Conservation (phyloP, 2,329 filamentous ascomycete genomes). For the Colletotrichum liriopes region DNA sequence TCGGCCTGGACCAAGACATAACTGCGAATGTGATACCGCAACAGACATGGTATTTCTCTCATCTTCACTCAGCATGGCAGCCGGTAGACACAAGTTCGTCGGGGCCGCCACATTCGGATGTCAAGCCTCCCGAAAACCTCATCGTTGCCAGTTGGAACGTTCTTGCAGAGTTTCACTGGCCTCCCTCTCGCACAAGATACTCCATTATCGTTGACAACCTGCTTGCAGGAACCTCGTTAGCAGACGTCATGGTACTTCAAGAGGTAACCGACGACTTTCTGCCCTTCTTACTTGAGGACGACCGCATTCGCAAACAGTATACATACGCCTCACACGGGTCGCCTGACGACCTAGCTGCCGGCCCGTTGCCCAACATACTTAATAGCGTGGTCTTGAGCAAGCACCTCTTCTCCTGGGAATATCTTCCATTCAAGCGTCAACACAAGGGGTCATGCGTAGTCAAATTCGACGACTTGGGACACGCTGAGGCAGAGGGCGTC, state of each 20-base stretch:
- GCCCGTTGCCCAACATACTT: slow-evolving; percentile 71
- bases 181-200: slow-evolving; percentile 60
- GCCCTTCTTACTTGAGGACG: slow-evolving; percentile 65
- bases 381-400: slow-evolving; percentile 75
- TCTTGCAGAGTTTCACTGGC: slow-evolving; percentile 65
- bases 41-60: slow-evolving; percentile 26
- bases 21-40: not conserved
- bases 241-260: slow-evolving; percentile 70
- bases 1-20: not conserved
- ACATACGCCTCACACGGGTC: slow-evolving; percentile 72
- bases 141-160: slow-evolving; percentile 69
- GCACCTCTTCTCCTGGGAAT: slow-evolving; percentile 69
- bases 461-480: slow-evolving; percentile 52
- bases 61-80: slow-evolving; percentile 23
- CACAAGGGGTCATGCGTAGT: slow-evolving; percentile 65
- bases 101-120: too few species aligned
- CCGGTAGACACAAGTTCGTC: not conserved
- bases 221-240: slow-evolving; percentile 56
- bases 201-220: slow-evolving; percentile 61
- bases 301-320: slow-evolving; percentile 63
- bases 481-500: slow-evolving; percentile 43
- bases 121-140: slow-evolving; percentile 44
- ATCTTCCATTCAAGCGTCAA: slow-evolving; percentile 66
- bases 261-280: slow-evolving; percentile 78
- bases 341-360: slow-evolving; percentile 65